Conservation (phyloP, 768 basidiomycete species). For the Xerocomellus dryophilus region DNA sequence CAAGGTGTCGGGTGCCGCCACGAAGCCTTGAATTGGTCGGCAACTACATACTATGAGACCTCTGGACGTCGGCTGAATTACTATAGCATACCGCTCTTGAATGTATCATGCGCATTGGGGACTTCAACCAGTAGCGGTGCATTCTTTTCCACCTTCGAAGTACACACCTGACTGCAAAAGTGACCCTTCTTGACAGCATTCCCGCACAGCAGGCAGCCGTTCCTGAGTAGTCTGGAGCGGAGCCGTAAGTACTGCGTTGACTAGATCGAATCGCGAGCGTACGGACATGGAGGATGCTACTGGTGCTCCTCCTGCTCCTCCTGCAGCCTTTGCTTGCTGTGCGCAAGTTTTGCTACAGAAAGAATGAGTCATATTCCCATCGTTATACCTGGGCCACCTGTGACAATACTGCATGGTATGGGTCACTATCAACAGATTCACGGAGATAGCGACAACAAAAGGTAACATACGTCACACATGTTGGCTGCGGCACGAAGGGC, state of each 20-base stretch:
- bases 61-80: neutral
- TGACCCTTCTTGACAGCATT: constrained; percentile 57
- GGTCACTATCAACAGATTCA: constrained; percentile 2
- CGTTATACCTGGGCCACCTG: constrained; percentile 55
- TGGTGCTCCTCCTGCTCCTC: constrained; percentile 22
- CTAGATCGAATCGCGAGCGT: constrained; percentile 14
- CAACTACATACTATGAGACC: constrained; percentile 38
- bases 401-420: constrained; percentile 48
- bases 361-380: constrained; percentile 55
- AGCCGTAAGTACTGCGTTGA: constrained; percentile 33
- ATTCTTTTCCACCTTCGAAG: constrained; percentile 50
- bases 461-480: constrained; percentile 50
- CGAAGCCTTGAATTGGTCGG: constrained; percentile 64
- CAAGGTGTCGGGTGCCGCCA: constrained; percentile 63
- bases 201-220: constrained; percentile 60
- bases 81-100: constrained; percentile 54
- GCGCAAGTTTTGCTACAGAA: constrained; percentile 67
- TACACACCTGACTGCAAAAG: constrained; percentile 59
- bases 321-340: constrained; percentile 39
- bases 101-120: constrained; percentile 55
- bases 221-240: constrained; percentile 35
- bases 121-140: constrained; percentile 61
- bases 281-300: constrained; percentile 33
- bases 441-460: constrained; percentile 3
- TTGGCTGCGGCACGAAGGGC: constrained; percentile 27